Evolutionary conservation across 495 filamentous ascomycete species (phyloP).

Genomic region (Podospora tetraspora): DNA sequence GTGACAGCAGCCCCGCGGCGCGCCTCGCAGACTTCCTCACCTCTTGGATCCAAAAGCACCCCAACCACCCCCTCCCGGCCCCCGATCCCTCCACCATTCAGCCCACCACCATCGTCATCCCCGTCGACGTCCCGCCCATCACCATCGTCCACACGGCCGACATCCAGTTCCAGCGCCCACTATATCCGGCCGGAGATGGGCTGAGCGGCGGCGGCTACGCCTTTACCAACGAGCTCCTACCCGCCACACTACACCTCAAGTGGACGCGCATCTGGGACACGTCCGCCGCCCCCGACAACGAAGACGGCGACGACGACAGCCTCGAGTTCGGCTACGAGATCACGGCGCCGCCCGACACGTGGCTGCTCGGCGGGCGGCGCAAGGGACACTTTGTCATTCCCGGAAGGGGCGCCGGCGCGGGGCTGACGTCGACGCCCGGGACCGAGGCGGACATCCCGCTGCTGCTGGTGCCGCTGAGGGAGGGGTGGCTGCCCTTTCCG

Average conservation of each 20-base stretch:
- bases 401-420: constrained; percentile 39
- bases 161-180: constrained; percentile 49
- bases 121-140: constrained; percentile 81
- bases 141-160: constrained; percentile 80
- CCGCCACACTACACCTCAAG: constrained; percentile 63
- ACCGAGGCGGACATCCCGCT: constrained; percentile 53
- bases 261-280: constrained; percentile 78
- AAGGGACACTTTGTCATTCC: constrained; percentile 69
- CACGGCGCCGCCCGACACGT: constrained; percentile 65
- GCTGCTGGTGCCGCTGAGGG: constrained; percentile 69
- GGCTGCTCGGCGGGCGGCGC: constrained; percentile 78
- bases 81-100: constrained; percentile 13
- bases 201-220: constrained; percentile 27
- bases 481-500: constrained; percentile 72
- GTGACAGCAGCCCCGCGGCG: constrained; percentile 22
- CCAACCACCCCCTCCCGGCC: constrained; percentile 29
- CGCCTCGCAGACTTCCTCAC: constrained; percentile 32
- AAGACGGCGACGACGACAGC: constrained; percentile 27
- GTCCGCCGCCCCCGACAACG: background rate
- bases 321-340: constrained; percentile 83
- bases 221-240: constrained; percentile 62
- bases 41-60: constrained; percentile 35
- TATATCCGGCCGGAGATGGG: constrained; percentile 28
- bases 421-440: constrained; percentile 37
- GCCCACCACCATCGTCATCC: constrained; percentile 54